Conservation (phyloP, 2,329 filamentous ascomycete species). For the Rhytidhysteron rufulum region DNA sequence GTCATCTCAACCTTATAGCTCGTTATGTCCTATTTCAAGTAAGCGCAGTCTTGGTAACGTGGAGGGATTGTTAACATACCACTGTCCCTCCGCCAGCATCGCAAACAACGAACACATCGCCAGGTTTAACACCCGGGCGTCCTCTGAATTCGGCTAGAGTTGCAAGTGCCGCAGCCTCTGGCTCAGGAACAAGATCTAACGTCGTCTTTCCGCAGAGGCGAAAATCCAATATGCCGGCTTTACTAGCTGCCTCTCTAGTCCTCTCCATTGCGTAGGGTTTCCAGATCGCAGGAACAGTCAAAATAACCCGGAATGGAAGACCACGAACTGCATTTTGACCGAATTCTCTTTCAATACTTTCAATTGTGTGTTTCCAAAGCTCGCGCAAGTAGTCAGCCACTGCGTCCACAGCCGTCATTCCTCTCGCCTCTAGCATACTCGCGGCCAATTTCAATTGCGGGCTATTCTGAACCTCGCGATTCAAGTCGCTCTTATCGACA, state of each 20-base stretch:
- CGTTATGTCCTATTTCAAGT: constrained; percentile 4
- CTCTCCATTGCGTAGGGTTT: constrained; percentile 3
- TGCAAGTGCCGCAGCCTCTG: constrained; percentile 20
- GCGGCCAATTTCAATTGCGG: constrained; percentile 1
- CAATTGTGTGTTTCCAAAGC: constrained; percentile 7
- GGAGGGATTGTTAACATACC: constrained; percentile 6
- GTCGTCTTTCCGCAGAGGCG: constrained; percentile 8
- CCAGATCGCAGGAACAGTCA: constrained; percentile 10
- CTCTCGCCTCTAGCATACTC: constrained; percentile 2
- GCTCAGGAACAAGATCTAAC: constrained; percentile 19
- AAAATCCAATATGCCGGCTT: constrained; percentile 3
- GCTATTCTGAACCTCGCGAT: constrained; percentile 1
- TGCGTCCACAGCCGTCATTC: constrained; percentile 4
- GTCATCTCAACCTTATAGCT: constrained; percentile 7
- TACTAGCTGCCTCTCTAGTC: constrained; percentile 4
- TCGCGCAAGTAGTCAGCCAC: constrained; percentile 7
- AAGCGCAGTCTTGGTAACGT: neutral
- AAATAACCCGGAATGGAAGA: constrained; percentile 6
- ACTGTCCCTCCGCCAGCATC: constrained; percentile 23
- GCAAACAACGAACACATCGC: constrained; percentile 16
- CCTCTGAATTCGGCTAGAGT: constrained; percentile 9
- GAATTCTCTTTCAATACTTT: constrained; percentile 1
- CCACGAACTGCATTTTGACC: constrained; percentile 1
- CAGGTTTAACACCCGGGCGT: constrained; percentile 4
- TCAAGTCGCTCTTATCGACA: constrained; percentile 3